Evolutionary conservation across 768 basidiomycete species (phyloP).

Genomic region (Auricularia cornea): DNA sequence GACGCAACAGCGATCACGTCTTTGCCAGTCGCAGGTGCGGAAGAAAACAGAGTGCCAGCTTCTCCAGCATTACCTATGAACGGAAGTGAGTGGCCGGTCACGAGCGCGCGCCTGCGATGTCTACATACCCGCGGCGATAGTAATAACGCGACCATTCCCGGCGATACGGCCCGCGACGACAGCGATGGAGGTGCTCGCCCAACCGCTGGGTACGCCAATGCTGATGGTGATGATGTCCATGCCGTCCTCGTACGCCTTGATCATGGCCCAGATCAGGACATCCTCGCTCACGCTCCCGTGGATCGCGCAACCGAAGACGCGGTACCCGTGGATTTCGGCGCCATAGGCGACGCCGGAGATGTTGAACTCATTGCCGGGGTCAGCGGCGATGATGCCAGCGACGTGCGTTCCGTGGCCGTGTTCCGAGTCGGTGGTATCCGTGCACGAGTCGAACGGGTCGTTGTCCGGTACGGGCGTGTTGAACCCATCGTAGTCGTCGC

Average conservation of each 20-base stretch:
- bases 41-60: conserved; percentile 24
- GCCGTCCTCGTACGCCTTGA: conserved; percentile 16
- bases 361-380: conserved; percentile 23
- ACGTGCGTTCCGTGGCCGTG: conserved; percentile 37
- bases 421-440: conserved; percentile 16
- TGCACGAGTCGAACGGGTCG: background rate
- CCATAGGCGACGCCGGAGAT: conserved; percentile 54
- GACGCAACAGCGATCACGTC: conserved; percentile 22
- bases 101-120: no score
- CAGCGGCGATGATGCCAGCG: conserved; percentile 19
- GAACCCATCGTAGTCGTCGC: conserved; percentile 8
- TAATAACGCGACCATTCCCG: conserved; percentile 21
- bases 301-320: conserved; percentile 49
- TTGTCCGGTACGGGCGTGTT: conserved; percentile 2
- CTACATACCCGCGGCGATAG: conserved; percentile 25
- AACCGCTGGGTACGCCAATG: conserved; percentile 24
- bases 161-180: conserved; percentile 25
- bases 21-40: conserved; percentile 20
- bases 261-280: conserved; percentile 2
- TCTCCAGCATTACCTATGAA: background rate
- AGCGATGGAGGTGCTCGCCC: conserved; percentile 21
- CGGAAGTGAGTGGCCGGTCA: background rate
- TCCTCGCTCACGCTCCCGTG: conserved; percentile 18
- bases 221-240: conserved; percentile 22
- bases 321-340: conserved; percentile 45